Base-by-base conservation (phyloP, 805 yeast genomes). In the Saturnispora sanitii region DNA sequence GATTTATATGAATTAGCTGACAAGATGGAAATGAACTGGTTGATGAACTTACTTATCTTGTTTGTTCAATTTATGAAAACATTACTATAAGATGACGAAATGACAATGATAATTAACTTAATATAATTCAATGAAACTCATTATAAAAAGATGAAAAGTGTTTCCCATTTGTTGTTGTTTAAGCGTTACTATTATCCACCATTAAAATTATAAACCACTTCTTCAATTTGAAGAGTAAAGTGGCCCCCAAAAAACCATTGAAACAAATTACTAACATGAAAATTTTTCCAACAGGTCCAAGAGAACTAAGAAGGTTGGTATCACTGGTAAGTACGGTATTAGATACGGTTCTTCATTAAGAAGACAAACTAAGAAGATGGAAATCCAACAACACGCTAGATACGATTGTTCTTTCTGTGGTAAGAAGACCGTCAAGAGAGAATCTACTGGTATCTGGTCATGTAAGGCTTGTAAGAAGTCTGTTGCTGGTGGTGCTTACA, bases 311-410 rank as follows among this genome's bases (percentile, higher is more conserved):
- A 92, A 92, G 86, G 99, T 92, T 71, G 99, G 99, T 74, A 92
- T 92, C 80, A 92, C 99, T 71, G 99, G 99, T 82, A 94, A 94
- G 79, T 92, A 86, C 82, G 99, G 99, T 86, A 96, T 92, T 77
- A 88, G 99, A 81, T 92, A 92, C 79, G 95, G 99, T 88, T 90
- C 98, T 64, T 94, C 99, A 55, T 79, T 92, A 73, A 90, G 99
- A 83, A 86, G 97, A 77, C 96, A 87, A 75, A 84, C 95, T 79
- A 88, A 88, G 82, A 92, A 92, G 79, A 77, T 92, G 73, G 98
- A 94, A 77, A 82, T 86, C 65, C 96, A 87, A 75, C 96, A 88
- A 72, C 98, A 90, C 75, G 83, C 98, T 63, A 85, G 84, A 69
- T 92, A 94, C 82, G 95, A 85, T 73, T 92, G 97, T 73, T 79